Evolutionary conservation across 1,284 basidiomycete genomes (phyloP).

Genomic region (Leccinum pachyderme): DNA sequence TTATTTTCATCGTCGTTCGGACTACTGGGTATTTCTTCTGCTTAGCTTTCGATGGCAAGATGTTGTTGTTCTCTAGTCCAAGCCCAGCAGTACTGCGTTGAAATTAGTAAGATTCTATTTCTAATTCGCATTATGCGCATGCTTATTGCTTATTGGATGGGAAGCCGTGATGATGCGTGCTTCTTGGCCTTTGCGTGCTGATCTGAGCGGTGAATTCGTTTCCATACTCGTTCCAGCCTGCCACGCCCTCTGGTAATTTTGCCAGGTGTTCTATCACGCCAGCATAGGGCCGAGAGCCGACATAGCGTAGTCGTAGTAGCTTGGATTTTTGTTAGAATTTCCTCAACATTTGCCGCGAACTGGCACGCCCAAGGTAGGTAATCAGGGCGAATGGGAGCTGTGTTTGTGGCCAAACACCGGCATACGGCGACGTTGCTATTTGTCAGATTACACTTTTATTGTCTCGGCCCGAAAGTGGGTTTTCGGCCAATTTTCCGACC

Average conservation of each 20-base stretch:
- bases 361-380: slow-evolving; percentile 23
- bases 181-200: slow-evolving; percentile 1
- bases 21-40: neutral
- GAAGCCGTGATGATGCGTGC: neutral
- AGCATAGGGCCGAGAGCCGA: neutral
- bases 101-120: slow-evolving; percentile 9
- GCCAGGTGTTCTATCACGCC: neutral
- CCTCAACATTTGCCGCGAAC: neutral
- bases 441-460: slow-evolving; percentile 35
- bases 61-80: neutral
- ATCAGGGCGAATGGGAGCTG: slow-evolving; percentile 16
- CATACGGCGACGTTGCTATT: slow-evolving; percentile 30
- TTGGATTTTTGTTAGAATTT: slow-evolving; percentile 16
- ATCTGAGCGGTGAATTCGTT: slow-evolving; percentile 3
- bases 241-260: neutral
- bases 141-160: slow-evolving; percentile 9
- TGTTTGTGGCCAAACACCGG: slow-evolving; percentile 35
- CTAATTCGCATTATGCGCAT: neutral
- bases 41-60: neutral
- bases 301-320: slow-evolving; percentile 12
- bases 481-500: slow-evolving; percentile 40
- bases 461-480: slow-evolving; percentile 38
- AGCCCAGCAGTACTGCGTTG: neutral
- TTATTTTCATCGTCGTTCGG: neutral
- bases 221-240: neutral